Evolutionary conservation across 345 rosid genomes (phyloP).

Genomic region (Populus ilicifolia): DNA sequence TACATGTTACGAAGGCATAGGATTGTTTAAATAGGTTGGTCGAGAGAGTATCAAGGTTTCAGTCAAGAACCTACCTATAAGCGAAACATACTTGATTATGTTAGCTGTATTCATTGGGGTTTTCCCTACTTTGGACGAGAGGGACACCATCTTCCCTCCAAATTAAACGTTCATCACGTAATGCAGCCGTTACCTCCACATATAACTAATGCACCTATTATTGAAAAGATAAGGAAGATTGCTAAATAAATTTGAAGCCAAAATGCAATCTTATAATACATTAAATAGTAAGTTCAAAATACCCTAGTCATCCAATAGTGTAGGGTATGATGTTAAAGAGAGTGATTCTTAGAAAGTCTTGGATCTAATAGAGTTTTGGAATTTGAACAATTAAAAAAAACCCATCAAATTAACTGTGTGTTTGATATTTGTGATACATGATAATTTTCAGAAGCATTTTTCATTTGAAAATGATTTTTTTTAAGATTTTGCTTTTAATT

Average conservation of each 20-base stretch:
- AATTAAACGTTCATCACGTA: slow-evolving; percentile 62
- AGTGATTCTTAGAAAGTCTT: too few species aligned
- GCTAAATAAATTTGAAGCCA: neutral
- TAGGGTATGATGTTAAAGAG: too few species aligned
- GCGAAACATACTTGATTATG: neutral
- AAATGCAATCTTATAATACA: neutral
- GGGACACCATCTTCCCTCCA: slow-evolving; percentile 92
- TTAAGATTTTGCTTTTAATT: too few species aligned
- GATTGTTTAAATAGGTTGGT: neutral
- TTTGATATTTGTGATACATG: too few species aligned
- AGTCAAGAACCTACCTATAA: neutral
- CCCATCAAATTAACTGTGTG: too few species aligned
- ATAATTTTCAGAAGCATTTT: too few species aligned
- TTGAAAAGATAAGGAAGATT: slow-evolving; percentile 1
- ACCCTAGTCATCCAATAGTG: too few species aligned
- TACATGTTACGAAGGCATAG: neutral
- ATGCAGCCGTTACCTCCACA: slow-evolving; percentile 62
- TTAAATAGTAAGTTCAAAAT: too few species aligned
- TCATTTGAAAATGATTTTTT: too few species aligned
- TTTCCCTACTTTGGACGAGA: slow-evolving; percentile 56
- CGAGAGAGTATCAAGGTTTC: neutral
- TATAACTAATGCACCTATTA: slow-evolving; percentile 73
- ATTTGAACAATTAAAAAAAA: too few species aligned
- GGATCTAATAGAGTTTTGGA: too few species aligned
- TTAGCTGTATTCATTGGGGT: slow-evolving; percentile 40